Evolutionary conservation across 2,329 filamentous ascomycete genomes (phyloP).

Genomic region (Ophiostoma australiae): DNA sequence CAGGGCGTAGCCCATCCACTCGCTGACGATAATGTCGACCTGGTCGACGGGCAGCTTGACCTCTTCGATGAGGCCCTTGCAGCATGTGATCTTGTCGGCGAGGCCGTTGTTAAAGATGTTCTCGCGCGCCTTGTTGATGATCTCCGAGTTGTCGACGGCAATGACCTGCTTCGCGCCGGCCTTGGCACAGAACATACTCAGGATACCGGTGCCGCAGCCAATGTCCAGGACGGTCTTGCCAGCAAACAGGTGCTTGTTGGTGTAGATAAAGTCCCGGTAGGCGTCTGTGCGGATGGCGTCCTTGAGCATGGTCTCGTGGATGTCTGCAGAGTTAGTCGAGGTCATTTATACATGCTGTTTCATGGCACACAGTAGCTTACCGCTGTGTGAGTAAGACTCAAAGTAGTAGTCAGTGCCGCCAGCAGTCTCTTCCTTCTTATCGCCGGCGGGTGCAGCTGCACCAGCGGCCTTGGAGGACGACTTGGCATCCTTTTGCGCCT

Average conservation of each 20-base stretch:
- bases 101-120: constrained; percentile 80
- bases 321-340: constrained; percentile 49
- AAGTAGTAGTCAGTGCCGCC: constrained; percentile 47
- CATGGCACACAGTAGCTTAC: constrained; percentile 40
- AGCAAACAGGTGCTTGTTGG: constrained; percentile 79
- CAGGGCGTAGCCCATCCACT: constrained; percentile 97
- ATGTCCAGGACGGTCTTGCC: constrained; percentile 87
- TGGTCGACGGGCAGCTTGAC: constrained; percentile 69
- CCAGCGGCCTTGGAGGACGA: constrained; percentile 1
- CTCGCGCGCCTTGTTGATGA: constrained; percentile 79
- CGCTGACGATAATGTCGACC: constrained; percentile 91
- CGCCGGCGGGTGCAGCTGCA: neutral
- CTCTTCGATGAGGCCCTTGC: constrained; percentile 85
- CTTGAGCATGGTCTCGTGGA: constrained; percentile 95
- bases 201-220: constrained; percentile 75
- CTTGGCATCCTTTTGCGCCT: constrained; percentile 34
- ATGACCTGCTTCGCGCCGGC: constrained; percentile 83
- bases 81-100: constrained; percentile 66
- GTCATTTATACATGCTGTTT: neutral
- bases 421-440: constrained; percentile 31
- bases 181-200: constrained; percentile 91
- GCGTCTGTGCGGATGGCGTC: constrained; percentile 82
- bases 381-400: constrained; percentile 58
- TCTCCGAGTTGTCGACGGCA: constrained; percentile 87
- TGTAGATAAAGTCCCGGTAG: constrained; percentile 92